Base-by-base conservation (phyloP, 768 basidiomycete species). In the Suillus americanus region DNA sequence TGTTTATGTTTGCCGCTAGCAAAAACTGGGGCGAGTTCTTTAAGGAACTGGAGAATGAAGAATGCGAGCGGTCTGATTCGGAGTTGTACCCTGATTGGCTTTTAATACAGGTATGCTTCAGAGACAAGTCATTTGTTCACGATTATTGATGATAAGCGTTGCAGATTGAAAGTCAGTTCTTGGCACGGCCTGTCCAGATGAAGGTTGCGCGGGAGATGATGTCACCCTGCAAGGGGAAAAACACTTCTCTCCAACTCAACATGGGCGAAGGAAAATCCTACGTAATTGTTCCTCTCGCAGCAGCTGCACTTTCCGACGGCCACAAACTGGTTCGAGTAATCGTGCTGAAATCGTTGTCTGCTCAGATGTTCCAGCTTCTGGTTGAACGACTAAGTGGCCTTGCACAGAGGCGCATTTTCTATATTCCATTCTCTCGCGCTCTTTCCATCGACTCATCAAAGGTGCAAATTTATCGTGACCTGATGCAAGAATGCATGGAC, bases 181-280 rank as follows among this genome's bases (percentile, higher is more conserved):
- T 73, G 9, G 64, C 69, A 18, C 71, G 75, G 6, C 66, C 65
- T 2, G 43, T 74, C 16, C 75, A 76, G 56, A 51, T 65, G 3
- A 37, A 56, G 35, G 64, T 77, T 53, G 69, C 76, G 4, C 46
- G 40, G 13, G 64, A 75, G 43, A 77, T 76, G 76, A 72, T 77
- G 13, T 50, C 62, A 14, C 75, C 75, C 0, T 20, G 9, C 7
- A 63, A 62, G 0, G 13, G 64, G 16, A 13, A 50, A 30, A 75
- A 68, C 40, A 72, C 71, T 9, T 64, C 68, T 33, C 61, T 74
- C 45, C 75, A 77, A 41, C 63, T 76, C 8, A 72, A 77, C 57
- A 77, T 76, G 75, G 75, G 75, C 3, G 76, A 76, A 60, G 76
- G 76, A 4, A 76, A 75, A 50, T 75, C 75, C 13, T 76, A 72